Percentiles rank a stretch among this genome's conserved stretches.
Evolutionary conservation across 257 asterid species (phyloP).

Genomic region (Solanum paucissectum): DNA sequence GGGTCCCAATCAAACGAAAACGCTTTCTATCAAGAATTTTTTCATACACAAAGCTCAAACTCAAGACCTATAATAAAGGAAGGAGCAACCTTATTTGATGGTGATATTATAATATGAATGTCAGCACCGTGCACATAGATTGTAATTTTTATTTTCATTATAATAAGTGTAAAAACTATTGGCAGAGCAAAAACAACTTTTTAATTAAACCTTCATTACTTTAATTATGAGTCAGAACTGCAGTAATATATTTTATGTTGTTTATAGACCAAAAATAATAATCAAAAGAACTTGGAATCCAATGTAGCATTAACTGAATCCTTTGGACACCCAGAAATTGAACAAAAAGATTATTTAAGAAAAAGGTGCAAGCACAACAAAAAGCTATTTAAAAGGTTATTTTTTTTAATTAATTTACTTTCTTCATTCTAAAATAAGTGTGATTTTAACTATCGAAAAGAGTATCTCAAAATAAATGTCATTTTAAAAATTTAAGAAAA

Average conservation of each 20-base stretch:
- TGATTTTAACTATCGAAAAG: neutral
- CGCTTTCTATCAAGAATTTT: too few species aligned
- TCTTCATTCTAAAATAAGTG: neutral
- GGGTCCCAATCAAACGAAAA: fast-evolving
- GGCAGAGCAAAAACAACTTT: neutral
- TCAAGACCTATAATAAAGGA: too few species aligned
- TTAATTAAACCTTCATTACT: neutral
- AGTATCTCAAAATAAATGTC: neutral
- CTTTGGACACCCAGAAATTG: neutral
- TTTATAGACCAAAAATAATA: neutral
- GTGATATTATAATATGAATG: neutral
- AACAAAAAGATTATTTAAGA: neutral
- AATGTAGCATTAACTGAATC: neutral
- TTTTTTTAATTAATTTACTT: neutral
- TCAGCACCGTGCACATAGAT: neutral
- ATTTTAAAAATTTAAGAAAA: neutral
- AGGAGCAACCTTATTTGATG: too few species aligned
- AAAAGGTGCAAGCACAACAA: neutral
- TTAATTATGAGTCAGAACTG: neutral
- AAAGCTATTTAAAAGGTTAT: neutral
- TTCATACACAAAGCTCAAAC: too few species aligned
- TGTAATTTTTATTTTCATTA: neutral
- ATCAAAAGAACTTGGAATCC: neutral
- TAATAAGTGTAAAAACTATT: neutral
- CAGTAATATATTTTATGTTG: neutral